phyloP scores from a whole-genome alignment of 1,139 yeast genomes.

The Blastobotrys proliferans region DNA sequence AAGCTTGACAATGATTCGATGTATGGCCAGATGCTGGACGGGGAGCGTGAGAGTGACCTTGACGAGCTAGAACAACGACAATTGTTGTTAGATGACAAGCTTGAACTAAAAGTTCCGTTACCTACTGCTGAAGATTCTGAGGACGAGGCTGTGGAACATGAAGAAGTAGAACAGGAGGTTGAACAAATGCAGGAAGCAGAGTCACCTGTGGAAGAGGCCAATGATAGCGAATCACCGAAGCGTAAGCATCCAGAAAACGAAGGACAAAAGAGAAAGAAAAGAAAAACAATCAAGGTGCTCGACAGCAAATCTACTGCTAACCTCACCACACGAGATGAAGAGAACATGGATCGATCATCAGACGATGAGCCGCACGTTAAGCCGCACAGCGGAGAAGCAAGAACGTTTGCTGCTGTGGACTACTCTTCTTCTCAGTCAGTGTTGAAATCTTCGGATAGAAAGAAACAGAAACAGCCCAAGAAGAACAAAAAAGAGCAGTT shows the following conservation, averaged over 20 bases:
- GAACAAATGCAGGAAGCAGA: background rate
- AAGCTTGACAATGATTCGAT: background rate
- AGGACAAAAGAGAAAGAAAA: constrained; percentile 17
- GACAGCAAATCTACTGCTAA: constrained; percentile 9
- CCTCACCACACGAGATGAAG: constrained; percentile 8
- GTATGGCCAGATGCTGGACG: background rate
- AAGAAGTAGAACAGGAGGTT: constrained; percentile 3
- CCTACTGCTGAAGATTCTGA: constrained; percentile 16
- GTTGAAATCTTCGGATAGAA: constrained; percentile 2
- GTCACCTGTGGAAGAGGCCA: background rate
- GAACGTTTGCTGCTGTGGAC: constrained; percentile 25
- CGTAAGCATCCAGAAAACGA: background rate
- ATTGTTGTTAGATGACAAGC: constrained; percentile 12
- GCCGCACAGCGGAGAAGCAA: constrained; percentile 5
- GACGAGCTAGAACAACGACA: too few relatives aligned
- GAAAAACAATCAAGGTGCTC: constrained; percentile 19
- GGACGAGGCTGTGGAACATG: background rate
- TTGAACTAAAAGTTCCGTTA: constrained; percentile 19
- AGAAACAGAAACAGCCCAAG: constrained; percentile 14
- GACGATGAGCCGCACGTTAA: constrained; percentile 11
- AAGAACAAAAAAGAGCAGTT: constrained; percentile 19
- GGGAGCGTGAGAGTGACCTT: constrained; percentile 5
- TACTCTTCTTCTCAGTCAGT: constrained; percentile 23
- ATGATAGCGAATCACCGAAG: too few relatives aligned
- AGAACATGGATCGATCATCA: constrained; percentile 6